Conservation (phyloP, 2,329 filamentous ascomycete genomes). For the Zymoseptoria brevis region DNA sequence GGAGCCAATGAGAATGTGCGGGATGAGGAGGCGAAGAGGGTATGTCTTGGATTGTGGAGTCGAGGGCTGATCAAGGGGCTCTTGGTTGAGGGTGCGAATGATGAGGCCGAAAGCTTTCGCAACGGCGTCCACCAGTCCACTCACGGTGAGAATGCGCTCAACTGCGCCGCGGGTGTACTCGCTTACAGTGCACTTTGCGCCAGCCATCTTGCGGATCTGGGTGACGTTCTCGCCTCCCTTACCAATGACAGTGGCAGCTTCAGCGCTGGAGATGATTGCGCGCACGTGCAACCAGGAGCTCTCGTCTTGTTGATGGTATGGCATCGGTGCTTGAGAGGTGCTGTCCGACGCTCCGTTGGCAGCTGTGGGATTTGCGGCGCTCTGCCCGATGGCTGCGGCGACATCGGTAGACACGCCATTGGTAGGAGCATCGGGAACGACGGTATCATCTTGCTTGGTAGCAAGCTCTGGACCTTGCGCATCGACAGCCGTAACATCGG, state of each 20-base stretch:
- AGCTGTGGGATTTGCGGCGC: constrained; percentile 40
- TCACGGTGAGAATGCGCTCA: constrained; percentile 95
- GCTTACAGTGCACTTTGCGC: constrained; percentile 96
- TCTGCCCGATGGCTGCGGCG: constrained; percentile 1
- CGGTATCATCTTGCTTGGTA: constrained; percentile 59
- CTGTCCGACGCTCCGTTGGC: constrained; percentile 35
- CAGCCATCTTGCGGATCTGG: constrained; percentile 88
- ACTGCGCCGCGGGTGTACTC: constrained; percentile 96
- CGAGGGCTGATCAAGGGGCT: constrained; percentile 79
- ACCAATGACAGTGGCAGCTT: constrained; percentile 95
- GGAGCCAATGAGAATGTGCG: constrained; percentile 93
- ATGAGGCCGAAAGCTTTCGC: constrained; percentile 98
- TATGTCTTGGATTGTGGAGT: constrained; percentile 95
- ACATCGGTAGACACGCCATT: constrained; percentile 37
- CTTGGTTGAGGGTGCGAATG: constrained; percentile 95
- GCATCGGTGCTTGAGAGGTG: constrained; percentile 34
- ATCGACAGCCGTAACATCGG: constrained; percentile 30
- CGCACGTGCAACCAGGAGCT: constrained; percentile 95
- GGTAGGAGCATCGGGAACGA: constrained; percentile 54
- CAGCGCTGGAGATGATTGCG: constrained; percentile 92
- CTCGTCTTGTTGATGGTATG: constrained; percentile 65
- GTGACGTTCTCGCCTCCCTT: constrained; percentile 98
- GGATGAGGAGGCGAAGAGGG: constrained; percentile 86
- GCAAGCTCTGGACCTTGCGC: constrained; percentile 37
- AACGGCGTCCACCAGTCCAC: constrained; percentile 89